Conservation (phyloP, 2,329 filamentous ascomycete species). For the Domatiomyces globalis region DNA sequence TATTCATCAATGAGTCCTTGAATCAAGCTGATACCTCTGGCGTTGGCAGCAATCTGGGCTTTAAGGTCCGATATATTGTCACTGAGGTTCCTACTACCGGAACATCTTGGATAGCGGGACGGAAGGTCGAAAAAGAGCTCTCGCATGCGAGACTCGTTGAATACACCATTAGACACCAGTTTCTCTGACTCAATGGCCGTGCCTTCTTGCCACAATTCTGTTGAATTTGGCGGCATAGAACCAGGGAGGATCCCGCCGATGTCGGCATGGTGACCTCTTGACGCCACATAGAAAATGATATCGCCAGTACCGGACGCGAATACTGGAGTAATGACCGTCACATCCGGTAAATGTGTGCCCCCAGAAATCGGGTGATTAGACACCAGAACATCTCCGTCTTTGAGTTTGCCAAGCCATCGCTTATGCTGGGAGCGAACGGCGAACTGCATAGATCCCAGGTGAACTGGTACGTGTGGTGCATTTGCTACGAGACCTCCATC, state of each 20-base stretch:
- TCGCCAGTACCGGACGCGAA: conserved; percentile 51
- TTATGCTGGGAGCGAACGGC: conserved; percentile 65
- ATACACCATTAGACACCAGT: conserved; percentile 22
- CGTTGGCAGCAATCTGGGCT: conserved; percentile 32
- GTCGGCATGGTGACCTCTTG: conserved; percentile 59
- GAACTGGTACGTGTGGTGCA: conserved; percentile 65
- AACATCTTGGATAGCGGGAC: conserved; percentile 6
- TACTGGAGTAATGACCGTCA: conserved; percentile 62
- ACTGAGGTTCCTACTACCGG: conserved; percentile 18
- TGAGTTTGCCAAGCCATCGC: conserved; percentile 59
- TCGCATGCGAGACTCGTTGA: conserved; percentile 24
- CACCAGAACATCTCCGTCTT: conserved; percentile 62
- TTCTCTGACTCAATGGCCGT: conserved; percentile 31
- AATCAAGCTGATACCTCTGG: conserved; percentile 27
- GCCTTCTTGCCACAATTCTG: conserved; percentile 35
- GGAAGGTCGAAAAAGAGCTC: conserved; percentile 20
- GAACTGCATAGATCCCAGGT: conserved; percentile 74
- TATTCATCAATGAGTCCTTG: conserved; percentile 25
- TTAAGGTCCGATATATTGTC: conserved; percentile 35
- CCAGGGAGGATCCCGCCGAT: conserved; percentile 29
- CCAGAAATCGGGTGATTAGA: conserved; percentile 69
- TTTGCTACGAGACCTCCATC: conserved; percentile 55
- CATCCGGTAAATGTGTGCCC: conserved; percentile 68
- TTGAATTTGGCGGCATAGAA: conserved; percentile 32
- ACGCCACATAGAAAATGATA: conserved; percentile 67